Conservation (phyloP, 2,329 filamentous ascomycete species). For the Pseudogymnoascus verrucosus region DNA sequence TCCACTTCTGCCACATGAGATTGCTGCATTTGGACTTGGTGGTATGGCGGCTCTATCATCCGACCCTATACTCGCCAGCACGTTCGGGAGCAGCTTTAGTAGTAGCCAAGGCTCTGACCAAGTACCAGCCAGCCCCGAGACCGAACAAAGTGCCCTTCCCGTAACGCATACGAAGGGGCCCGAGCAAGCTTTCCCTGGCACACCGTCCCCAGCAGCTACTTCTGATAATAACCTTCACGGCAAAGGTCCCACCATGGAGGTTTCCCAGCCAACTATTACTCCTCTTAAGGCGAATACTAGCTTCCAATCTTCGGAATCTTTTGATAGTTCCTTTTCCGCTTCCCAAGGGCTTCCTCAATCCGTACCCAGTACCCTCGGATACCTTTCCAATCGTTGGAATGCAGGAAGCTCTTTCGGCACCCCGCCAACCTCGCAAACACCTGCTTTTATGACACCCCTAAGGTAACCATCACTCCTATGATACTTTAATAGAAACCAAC, state of each 20-base stretch:
- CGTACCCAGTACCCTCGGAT: constrained; percentile 27
- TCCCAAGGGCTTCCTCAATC: constrained; percentile 18
- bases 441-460: constrained; percentile 32
- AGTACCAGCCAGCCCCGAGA: background rate
- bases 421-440: constrained; percentile 32
- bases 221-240: constrained; percentile 1
- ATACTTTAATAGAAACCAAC: constrained; percentile 11
- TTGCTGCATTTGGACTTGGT: constrained; percentile 52
- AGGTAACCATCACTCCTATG: constrained; percentile 30
- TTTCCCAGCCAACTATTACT: constrained; percentile 3
- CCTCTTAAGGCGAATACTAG: constrained; percentile 1
- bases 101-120: constrained; percentile 20
- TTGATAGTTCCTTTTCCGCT: background rate
- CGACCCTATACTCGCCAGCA: constrained; percentile 17
- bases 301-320: background rate
- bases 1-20: constrained; percentile 70
- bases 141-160: background rate
- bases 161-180: background rate
- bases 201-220: background rate
- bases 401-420: constrained; percentile 42
- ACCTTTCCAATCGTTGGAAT: constrained; percentile 48
- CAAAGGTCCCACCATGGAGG: background rate
- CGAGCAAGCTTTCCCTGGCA: background rate
- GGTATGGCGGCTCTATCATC: constrained; percentile 25
- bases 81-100: constrained; percentile 14